Evolutionary conservation across 352 stramenopile species (phyloP).

Genomic region (Hyphochytrium catenoides): DNA sequence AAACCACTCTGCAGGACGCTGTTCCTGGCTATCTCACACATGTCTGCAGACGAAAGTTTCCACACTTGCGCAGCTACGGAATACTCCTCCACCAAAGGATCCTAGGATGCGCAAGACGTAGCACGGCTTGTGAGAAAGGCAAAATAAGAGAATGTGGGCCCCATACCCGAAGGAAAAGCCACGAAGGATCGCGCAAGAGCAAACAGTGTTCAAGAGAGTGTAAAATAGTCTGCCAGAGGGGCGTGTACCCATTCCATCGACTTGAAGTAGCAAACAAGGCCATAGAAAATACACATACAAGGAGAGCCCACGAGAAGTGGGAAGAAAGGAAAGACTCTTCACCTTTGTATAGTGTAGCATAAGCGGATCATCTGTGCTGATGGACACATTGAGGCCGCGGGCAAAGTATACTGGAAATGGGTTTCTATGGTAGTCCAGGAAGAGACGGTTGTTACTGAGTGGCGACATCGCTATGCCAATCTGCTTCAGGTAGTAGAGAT

Average conservation of each 20-base stretch:
- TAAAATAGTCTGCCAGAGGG: too few species aligned
- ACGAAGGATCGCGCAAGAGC: too few species aligned
- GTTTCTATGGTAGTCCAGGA: slow-evolving; percentile 81
- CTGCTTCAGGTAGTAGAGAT: slow-evolving; percentile 96
- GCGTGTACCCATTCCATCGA: too few species aligned
- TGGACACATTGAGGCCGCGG: slow-evolving; percentile 87
- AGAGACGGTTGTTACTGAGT: slow-evolving; percentile 84
- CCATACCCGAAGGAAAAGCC: too few species aligned
- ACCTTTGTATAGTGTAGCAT: slow-evolving; percentile 98
- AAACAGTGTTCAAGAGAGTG: too few species aligned
- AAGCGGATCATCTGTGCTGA: slow-evolving; percentile 94
- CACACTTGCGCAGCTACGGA: slow-evolving; percentile 74
- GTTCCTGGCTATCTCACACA: slow-evolving; percentile 94
- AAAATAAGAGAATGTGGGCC: too few species aligned
- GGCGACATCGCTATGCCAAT: slow-evolving; percentile 82
- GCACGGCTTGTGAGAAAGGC: too few species aligned
- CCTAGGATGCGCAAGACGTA: too few species aligned
- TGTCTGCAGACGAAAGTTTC: slow-evolving; percentile 86
- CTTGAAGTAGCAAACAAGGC: too few species aligned
- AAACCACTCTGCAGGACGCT: slow-evolving; percentile 95
- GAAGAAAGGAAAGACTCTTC: too few species aligned
- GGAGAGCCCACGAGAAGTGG: too few species aligned
- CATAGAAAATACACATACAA: too few species aligned
- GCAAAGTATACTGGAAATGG: slow-evolving; percentile 85
- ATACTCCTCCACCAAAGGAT: slow-evolving; percentile 90